Evolutionary conservation across 2,329 filamentous ascomycete genomes (phyloP).

Genomic region (Aspergillus novoparasiticus): DNA sequence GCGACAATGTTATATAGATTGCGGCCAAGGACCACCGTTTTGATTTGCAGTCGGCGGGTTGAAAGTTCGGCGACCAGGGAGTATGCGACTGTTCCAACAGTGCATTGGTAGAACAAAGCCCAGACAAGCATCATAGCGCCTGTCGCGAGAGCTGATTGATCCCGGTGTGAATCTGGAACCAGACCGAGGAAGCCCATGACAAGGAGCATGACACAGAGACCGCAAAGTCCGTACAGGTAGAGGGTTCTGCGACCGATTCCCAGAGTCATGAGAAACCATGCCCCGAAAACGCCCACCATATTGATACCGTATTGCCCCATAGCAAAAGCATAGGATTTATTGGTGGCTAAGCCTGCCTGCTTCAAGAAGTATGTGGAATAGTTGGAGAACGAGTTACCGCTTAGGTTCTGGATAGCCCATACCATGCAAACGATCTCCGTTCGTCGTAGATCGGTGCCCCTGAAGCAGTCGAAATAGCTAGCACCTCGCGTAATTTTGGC

Average conservation of each 20-base stretch:
- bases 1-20: conserved; percentile 79
- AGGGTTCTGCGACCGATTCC: conserved; percentile 75
- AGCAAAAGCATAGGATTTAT: conserved; percentile 58
- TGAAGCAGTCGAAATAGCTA: conserved; percentile 81
- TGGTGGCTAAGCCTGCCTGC: conserved; percentile 56
- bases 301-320: conserved; percentile 66
- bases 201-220: conserved; percentile 75
- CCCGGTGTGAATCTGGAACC: conserved; percentile 62
- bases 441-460: conserved; percentile 72
- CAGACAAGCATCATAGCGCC: conserved; percentile 83
- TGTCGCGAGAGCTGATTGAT: conserved; percentile 70
- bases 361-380: conserved; percentile 65
- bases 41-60: conserved; percentile 81
- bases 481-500: conserved; percentile 73
- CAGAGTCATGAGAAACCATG: conserved; percentile 76
- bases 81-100: conserved; percentile 87
- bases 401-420: conserved; percentile 66
- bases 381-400: conserved; percentile 65
- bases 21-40: conserved; percentile 84
- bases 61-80: conserved; percentile 85
- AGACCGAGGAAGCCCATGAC: conserved; percentile 83
- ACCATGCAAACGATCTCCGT: conserved; percentile 73
- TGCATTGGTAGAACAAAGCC: conserved; percentile 82
- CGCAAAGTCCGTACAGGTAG: conserved; percentile 74
- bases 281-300: conserved; percentile 78